Base-by-base conservation (phyloP, 805 yeast genomes). In the Blastobotrys terrestris region DNA sequence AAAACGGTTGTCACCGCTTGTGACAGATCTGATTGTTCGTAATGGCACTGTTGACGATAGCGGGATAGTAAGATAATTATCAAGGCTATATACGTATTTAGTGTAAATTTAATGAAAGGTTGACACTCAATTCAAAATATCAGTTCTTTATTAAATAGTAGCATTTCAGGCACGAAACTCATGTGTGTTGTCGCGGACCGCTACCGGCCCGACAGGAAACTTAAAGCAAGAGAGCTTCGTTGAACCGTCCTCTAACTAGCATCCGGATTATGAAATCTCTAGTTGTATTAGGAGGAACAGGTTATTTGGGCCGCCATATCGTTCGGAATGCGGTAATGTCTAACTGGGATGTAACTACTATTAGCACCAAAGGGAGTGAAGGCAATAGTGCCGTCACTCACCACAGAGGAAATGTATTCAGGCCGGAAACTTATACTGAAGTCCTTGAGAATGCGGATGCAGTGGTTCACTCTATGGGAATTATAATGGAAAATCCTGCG, bases 211-310 rank as follows among this genome's bases (percentile, higher is more conserved):
- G n/a, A n/a, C n/a, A n/a, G n/a, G n/a, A n/a, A n/a, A n/a, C n/a
- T n/a, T n/a, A n/a, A n/a, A n/a, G n/a, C n/a, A n/a, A n/a, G n/a
- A n/a, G n/a, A n/a, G n/a, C n/a, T n/a, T n/a, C n/a, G n/a, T n/a
- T n/a, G n/a, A n/a, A n/a, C n/a, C n/a, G n/a, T n/a, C n/a, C n/a
- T n/a, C n/a, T n/a, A n/a, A n/a, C n/a, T n/a, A n/a, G n/a, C n/a
- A n/a, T n/a, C n/a, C n/a, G 35, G 26, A 40, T 39, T 19, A 39
- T 48, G 51, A 73, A 69, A 61, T 58, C 55, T 46, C 57, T 79
- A 2, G 80, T 87, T 2, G 87, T 90, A 0, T 80, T 90, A 62
- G 98, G 98, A 15, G 97, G 97, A 0, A 81, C 80, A 58, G 97
- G 97, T 6, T 87, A 87, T 63, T 67, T 91, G 15, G 85, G 96